Evolutionary conservation across 1,284 basidiomycete species (phyloP), one percentile per base, ranked within the genome.

Genomic region (Lignosus rhinocerotis): DNA sequence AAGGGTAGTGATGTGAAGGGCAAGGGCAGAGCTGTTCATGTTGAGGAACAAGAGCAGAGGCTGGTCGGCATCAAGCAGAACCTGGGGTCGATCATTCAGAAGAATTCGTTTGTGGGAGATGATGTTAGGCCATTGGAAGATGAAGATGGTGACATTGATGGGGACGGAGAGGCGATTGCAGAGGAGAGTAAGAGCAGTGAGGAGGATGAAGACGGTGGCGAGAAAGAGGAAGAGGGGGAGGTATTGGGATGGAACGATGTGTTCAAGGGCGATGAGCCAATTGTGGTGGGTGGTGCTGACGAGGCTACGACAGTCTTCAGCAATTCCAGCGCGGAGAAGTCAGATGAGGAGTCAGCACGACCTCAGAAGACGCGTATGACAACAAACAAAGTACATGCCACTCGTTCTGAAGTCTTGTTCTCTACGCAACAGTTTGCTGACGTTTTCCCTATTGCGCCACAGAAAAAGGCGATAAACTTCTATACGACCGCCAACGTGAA

Each of bases 401-500:
- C 25, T 61, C 38, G 31, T 17, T 55, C 58, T 34, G 16, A 16
- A 6, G 32, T n/a, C 39, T 41, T 32, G 6, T 48, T 16, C 9
- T 45, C 5, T n/a, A 6, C 38, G 12, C 21, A 45, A 2, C 36
- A 38, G 14, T 5, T 43, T 2, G 42, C 51, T 60, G 33, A 61
- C 34, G 9, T 7, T 10, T 6, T 48, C 11, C 41, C 6, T 43
- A 14, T 16, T 3, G n/a, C 2, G 1, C 0, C 43, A 30, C 67
- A 92, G 90, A 89, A 87, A 78, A 96, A 94, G 76, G 86, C 93
- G 16, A 83, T 84, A 59, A 98, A 98, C 78, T 99, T 95, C 80
- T 98, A 94, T 78, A 87, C 89, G 7, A 81, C 72, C 48, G 84
- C 90, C 2, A 95, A 95, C 68, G 93, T 95, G 69, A 95, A 96